Percentiles rank a stretch among this genome's conserved stretches.
phyloP scores from a whole-genome alignment of 176 grass and related monocot genomes.

The Canna indica region DNA sequence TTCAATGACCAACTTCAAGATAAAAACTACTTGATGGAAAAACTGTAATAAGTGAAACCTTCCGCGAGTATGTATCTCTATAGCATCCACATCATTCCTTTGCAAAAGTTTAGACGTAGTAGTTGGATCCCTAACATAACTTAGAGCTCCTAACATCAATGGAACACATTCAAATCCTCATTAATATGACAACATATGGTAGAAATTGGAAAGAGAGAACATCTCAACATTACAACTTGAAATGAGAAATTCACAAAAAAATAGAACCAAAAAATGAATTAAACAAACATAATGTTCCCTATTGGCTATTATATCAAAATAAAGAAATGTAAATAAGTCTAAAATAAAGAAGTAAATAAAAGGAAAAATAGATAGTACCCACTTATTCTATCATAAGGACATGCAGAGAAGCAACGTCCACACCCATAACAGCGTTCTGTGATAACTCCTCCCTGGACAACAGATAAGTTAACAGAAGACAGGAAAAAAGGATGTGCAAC shows the following conservation, averaged over 20 bases:
- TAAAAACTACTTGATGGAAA: not conserved
- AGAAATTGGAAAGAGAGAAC: conserved; percentile 20
- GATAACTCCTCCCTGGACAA: conserved; percentile 67
- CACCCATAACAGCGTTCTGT: conserved; percentile 76
- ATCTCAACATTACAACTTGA: no score
- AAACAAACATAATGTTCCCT: not conserved
- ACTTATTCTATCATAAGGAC: conserved; percentile 96
- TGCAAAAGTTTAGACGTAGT: conserved; percentile 58
- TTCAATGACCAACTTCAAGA: not conserved
- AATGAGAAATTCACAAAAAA: no score
- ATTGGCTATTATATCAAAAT: not conserved
- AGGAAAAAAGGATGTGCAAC: conserved; percentile 4
- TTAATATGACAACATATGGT: conserved; percentile 15
- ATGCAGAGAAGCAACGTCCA: conserved; percentile 66
- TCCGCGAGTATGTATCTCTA: conserved; percentile 88
- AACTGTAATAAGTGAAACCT: conserved; percentile 26
- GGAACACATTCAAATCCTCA: conserved; percentile 34
- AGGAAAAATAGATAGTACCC: conserved; percentile 21
- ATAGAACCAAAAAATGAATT: not conserved
- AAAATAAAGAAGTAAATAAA: not conserved
- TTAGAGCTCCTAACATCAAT: conserved; percentile 61
- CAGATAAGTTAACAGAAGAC: conserved; percentile 3
- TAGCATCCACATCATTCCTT: conserved; percentile 70
- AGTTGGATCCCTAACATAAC: conserved; percentile 69
- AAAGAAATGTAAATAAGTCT: not conserved